A percentile compares a stretch with the other conserved stretches of the same genome.
Evolutionary conservation across 352 stramenopile species (phyloP).

Genomic region (Thalassiosira ordinaria): DNA sequence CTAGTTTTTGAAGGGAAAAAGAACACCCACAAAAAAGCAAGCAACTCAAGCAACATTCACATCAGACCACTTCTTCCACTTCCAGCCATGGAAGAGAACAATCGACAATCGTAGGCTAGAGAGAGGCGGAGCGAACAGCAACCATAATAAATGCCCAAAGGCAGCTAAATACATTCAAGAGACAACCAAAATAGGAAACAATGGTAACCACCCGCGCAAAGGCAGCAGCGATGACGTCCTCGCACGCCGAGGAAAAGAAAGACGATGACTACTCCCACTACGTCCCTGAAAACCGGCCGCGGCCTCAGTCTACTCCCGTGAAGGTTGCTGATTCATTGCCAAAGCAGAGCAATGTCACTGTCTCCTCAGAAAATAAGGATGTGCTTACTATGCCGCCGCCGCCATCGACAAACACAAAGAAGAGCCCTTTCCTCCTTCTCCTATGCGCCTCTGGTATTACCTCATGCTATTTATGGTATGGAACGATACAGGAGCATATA

Average conservation of each 20-base stretch:
- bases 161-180: too few species aligned
- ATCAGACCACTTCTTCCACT: too few species aligned
- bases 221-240: neutral
- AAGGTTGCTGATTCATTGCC: neutral
- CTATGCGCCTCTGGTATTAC: slow-evolving; percentile 77
- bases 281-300: neutral
- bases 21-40: too few species aligned
- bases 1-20: too few species aligned
- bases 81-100: too few species aligned
- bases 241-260: neutral
- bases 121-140: too few species aligned
- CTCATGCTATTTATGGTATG: slow-evolving; percentile 79
- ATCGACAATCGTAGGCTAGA: too few species aligned
- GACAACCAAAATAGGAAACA: too few species aligned
- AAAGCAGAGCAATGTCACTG: neutral
- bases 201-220: neutral
- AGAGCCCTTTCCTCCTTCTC: slow-evolving; percentile 43
- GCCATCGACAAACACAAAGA: neutral
- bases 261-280: neutral
- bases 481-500: slow-evolving; percentile 78
- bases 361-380: neutral
- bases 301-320: neutral
- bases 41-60: too few species aligned
- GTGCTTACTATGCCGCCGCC: neutral
- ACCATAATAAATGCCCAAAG: too few species aligned